phyloP scores from a whole-genome alignment of 2,329 filamentous ascomycete genomes.

The Paecilomyces variotii region DNA sequence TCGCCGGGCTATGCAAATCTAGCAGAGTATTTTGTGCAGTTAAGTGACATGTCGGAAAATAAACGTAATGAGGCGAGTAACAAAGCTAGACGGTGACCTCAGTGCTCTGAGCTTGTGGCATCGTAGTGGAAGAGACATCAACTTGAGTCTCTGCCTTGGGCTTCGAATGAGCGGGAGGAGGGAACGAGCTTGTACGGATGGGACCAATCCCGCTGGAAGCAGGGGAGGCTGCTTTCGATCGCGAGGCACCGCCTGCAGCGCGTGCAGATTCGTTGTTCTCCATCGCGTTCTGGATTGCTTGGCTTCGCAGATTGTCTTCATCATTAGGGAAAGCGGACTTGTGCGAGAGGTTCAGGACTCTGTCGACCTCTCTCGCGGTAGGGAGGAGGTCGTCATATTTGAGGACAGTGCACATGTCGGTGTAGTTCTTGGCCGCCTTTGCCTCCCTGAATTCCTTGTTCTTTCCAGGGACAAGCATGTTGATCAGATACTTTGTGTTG shows the following conservation, averaged over 20 bases:
- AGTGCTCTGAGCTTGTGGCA: slow-evolving; percentile 5
- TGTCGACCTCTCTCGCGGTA: slow-evolving; percentile 59
- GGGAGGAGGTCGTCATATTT: slow-evolving; percentile 56
- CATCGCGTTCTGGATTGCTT: slow-evolving; percentile 25
- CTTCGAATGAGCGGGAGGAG: slow-evolving; percentile 13
- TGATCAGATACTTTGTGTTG: slow-evolving; percentile 88
- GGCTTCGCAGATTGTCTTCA: slow-evolving; percentile 9
- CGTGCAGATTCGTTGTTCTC: slow-evolving; percentile 27
- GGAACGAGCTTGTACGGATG: slow-evolving; percentile 25
- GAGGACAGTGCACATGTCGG: slow-evolving; percentile 58
- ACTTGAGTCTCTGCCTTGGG: slow-evolving; percentile 13
- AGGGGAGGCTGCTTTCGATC: slow-evolving; percentile 17
- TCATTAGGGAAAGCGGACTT: slow-evolving; percentile 15
- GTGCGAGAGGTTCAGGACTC: slow-evolving; percentile 37
- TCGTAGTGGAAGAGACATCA: slow-evolving; percentile 13
- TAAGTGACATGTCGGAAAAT: background rate
- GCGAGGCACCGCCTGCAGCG: slow-evolving; percentile 21
- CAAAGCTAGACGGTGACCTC: slow-evolving; percentile 4
- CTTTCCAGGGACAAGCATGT: slow-evolving; percentile 79
- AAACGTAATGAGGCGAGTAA: slow-evolving; percentile 6
- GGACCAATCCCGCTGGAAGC: slow-evolving; percentile 19
- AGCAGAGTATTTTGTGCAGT: background rate
- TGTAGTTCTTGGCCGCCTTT: slow-evolving; percentile 62
- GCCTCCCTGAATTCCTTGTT: slow-evolving; percentile 54
- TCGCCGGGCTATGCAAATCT: background rate